These are phyloP conservation scores for Tranzscheliella williamsii DNA, from an alignment of 1,284 basidiomycete genomes.

Conservation along the genomic window DNA sequence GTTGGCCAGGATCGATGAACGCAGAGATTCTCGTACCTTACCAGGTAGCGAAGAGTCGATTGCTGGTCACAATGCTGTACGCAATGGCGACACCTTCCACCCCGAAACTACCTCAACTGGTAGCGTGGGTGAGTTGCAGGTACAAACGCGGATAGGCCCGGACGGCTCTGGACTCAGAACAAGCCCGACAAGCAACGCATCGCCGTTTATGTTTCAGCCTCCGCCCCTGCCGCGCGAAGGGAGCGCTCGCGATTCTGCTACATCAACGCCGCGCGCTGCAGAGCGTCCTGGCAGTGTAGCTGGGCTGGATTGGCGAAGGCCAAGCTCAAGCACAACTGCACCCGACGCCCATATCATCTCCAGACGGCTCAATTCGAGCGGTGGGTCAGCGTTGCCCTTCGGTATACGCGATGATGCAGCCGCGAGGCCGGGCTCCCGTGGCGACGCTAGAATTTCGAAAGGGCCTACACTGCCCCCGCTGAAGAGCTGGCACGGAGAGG, in stretches of 20 bases:
- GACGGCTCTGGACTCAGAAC: slow-evolving; percentile 39
- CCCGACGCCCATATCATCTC: slow-evolving; percentile 35
- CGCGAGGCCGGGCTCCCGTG: slow-evolving; percentile 25
- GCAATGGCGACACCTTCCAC: no score
- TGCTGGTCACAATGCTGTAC: no score
- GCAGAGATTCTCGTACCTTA: slow-evolving; percentile 12
- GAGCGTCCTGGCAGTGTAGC: slow-evolving; percentile 10
- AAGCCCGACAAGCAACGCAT: slow-evolving; percentile 37
- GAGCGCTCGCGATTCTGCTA: slow-evolving; percentile 1
- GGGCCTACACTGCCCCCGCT: slow-evolving; percentile 25
- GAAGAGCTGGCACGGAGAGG: neutral
- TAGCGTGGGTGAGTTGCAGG: no score
- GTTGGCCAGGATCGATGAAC: slow-evolving; percentile 21
- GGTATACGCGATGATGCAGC: slow-evolving; percentile 8
- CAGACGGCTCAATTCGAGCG: slow-evolving; percentile 20
- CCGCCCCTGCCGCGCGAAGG: slow-evolving; percentile 39
- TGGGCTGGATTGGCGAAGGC: slow-evolving; percentile 25
- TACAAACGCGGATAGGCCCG: slow-evolving; percentile 18
- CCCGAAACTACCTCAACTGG: no score
- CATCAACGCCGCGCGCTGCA: slow-evolving; percentile 7
- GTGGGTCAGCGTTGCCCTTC: slow-evolving; percentile 7
- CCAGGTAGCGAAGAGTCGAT: slow-evolving; percentile 15
- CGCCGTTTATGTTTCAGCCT: slow-evolving; percentile 51
- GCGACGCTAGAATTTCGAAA: slow-evolving; percentile 1
- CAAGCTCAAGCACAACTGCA: slow-evolving; percentile 25